Conservation (phyloP, 805 yeast genomes). For the Candida schatavii region DNA sequence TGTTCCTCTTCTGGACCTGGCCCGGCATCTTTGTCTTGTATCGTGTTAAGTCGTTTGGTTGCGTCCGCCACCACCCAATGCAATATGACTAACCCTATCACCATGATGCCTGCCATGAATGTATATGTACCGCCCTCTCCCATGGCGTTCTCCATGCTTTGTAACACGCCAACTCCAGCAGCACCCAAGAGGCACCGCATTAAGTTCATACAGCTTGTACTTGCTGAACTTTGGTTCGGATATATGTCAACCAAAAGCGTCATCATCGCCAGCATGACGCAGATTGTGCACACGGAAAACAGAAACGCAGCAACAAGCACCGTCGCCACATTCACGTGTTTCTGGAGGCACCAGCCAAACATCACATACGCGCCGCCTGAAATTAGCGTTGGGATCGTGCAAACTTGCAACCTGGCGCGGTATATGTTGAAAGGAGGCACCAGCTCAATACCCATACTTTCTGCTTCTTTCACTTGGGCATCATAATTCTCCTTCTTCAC, state of each 20-base stretch:
- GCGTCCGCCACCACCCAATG: not conserved
- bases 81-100: slow-evolving; percentile 6
- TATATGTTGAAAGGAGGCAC: slow-evolving; percentile 43
- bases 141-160: slow-evolving; percentile 53
- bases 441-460: slow-evolving; percentile 15
- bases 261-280: slow-evolving; percentile 51
- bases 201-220: slow-evolving; percentile 66
- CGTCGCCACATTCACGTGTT: slow-evolving; percentile 45
- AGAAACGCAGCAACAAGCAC: slow-evolving; percentile 55
- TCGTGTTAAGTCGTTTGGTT: not conserved
- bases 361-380: slow-evolving; percentile 42
- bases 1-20: too few species aligned
- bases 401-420: slow-evolving; percentile 47
- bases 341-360: slow-evolving; percentile 70
- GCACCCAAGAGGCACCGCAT: slow-evolving; percentile 69
- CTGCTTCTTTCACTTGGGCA: slow-evolving; percentile 22
- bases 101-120: slow-evolving; percentile 52
- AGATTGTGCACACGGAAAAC: slow-evolving; percentile 52
- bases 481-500: slow-evolving; percentile 17
- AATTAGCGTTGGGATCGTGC: slow-evolving; percentile 38
- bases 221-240: slow-evolving; percentile 66
- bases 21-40: not conserved
- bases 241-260: slow-evolving; percentile 70
- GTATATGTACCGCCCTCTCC: slow-evolving; percentile 75
- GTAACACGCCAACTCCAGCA: slow-evolving; percentile 61